phyloP scores from a whole-genome alignment of 768 basidiomycete species.

The Pleurotus tuoliensis region DNA sequence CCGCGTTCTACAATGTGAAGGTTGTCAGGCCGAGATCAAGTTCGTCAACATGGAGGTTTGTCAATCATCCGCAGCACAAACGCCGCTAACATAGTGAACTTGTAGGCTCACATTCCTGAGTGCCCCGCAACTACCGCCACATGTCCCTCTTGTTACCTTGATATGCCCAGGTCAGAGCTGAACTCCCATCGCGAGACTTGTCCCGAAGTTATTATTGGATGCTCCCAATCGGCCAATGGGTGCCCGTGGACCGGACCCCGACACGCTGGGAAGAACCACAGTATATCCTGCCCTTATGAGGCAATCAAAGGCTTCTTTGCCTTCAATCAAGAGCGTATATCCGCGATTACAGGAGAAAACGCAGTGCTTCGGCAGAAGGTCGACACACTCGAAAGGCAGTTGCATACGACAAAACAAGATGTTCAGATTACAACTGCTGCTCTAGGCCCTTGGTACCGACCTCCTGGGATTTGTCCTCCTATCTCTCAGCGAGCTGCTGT shows the following conservation, averaged over 20 bases:
- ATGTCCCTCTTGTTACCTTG: conserved; percentile 38
- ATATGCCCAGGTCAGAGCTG: conserved; percentile 29
- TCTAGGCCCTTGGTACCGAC: conserved; percentile 63
- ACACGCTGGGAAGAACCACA: conserved; percentile 31
- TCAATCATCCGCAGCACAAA: background rate
- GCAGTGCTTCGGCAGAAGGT: conserved; percentile 54
- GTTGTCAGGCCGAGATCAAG: conserved; percentile 30
- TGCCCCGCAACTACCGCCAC: conserved; percentile 32
- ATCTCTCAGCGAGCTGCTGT: conserved; percentile 2
- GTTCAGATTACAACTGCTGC: conserved; percentile 49
- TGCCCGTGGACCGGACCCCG: conserved; percentile 53
- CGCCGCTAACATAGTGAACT: conserved; percentile 1
- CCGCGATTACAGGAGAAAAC: conserved; percentile 60
- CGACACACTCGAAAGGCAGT: conserved; percentile 51
- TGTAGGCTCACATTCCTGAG: conserved; percentile 33
- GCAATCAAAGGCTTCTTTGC: conserved; percentile 57
- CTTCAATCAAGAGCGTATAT: conserved; percentile 33
- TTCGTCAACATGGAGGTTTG: conserved; percentile 35
- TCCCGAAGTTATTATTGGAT: conserved; percentile 32
- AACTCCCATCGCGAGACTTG: conserved; percentile 35
- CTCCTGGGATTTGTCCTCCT: conserved; percentile 24
- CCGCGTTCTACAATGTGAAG: conserved; percentile 34
- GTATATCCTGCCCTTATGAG: conserved; percentile 51
- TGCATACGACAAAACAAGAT: conserved; percentile 52
- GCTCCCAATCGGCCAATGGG: conserved; percentile 45